Evolutionary conservation across 768 basidiomycete species (phyloP).

Genomic region (Agaricus bisporus): DNA sequence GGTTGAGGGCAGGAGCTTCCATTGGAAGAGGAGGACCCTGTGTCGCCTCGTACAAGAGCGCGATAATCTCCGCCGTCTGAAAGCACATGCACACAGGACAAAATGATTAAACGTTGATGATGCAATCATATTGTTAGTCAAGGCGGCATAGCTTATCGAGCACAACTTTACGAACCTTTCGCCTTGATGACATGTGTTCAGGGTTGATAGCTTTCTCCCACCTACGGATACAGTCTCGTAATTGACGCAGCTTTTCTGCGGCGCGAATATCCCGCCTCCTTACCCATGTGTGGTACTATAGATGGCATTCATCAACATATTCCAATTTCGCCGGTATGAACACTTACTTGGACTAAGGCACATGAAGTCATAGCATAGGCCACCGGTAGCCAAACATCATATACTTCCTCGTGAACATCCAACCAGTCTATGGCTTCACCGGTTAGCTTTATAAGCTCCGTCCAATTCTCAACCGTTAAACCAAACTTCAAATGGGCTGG

Average conservation of each 20-base stretch:
- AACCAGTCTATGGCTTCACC: conserved; percentile 89
- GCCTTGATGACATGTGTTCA: conserved; percentile 91
- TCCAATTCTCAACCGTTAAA: conserved; percentile 78
- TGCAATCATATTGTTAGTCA: neutral
- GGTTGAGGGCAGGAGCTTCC: conserved; percentile 67
- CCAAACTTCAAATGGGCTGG: conserved; percentile 87
- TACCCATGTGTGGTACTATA: conserved; percentile 91
- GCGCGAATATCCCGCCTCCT: conserved; percentile 74
- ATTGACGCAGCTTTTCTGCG: conserved; percentile 63
- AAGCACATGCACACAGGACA: neutral
- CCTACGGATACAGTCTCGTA: conserved; percentile 77
- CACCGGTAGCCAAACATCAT: conserved; percentile 84
- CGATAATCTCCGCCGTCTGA: conserved; percentile 89
- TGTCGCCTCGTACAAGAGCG: conserved; percentile 90
- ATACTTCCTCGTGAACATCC: conserved; percentile 68
- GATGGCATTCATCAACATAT: conserved; percentile 8
- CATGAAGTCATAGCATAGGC: conserved; percentile 86
- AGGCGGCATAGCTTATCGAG: neutral
- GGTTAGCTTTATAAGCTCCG: conserved; percentile 61
- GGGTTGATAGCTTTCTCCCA: conserved; percentile 87
- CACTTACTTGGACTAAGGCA: conserved; percentile 80
- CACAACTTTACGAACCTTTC: conserved; percentile 53
- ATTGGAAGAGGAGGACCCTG: conserved; percentile 53
- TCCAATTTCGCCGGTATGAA: conserved; percentile 6
- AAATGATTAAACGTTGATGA: neutral